Conservation (phyloP, 2,329 filamentous ascomycete species). For the Xylaria sp. region DNA sequence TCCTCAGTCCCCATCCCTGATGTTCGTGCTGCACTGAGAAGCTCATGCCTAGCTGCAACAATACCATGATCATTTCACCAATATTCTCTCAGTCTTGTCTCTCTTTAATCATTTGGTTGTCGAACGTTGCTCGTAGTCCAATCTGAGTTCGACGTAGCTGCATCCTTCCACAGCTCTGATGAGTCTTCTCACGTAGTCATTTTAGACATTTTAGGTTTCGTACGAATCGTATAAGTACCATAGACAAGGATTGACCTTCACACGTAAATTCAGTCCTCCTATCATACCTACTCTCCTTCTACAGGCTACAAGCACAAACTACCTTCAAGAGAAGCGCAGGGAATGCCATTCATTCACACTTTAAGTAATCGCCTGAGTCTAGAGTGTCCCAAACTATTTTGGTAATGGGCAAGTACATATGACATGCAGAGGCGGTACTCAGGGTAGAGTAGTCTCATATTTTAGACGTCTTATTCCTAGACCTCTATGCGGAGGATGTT, state of each 20-base stretch:
- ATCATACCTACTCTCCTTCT: background rate
- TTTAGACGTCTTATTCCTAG: background rate
- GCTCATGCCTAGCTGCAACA: constrained; percentile 35
- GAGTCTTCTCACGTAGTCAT: background rate
- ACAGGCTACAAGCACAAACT: background rate
- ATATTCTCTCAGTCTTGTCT: background rate
- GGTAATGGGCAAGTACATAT: background rate
- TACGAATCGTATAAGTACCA: background rate
- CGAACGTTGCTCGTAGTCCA: background rate
- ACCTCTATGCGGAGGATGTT: background rate
- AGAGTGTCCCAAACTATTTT: background rate
- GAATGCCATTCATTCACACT: background rate
- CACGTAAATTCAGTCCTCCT: background rate
- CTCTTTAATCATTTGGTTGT: background rate
- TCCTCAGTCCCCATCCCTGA: constrained; percentile 39
- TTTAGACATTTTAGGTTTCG: background rate
- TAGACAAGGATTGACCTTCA: background rate
- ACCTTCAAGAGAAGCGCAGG: background rate
- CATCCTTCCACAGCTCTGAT: background rate
- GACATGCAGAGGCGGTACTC: background rate
- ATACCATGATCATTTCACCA: constrained; percentile 40
- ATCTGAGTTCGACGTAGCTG: background rate
- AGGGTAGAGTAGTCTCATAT: background rate
- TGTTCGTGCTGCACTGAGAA: constrained; percentile 35
- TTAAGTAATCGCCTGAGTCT: background rate